Evolutionary conservation across 2,329 filamentous ascomycete species (phyloP), one percentile per base, ranked within the genome.

Genomic region (Purpureocillium lavendulum): DNA sequence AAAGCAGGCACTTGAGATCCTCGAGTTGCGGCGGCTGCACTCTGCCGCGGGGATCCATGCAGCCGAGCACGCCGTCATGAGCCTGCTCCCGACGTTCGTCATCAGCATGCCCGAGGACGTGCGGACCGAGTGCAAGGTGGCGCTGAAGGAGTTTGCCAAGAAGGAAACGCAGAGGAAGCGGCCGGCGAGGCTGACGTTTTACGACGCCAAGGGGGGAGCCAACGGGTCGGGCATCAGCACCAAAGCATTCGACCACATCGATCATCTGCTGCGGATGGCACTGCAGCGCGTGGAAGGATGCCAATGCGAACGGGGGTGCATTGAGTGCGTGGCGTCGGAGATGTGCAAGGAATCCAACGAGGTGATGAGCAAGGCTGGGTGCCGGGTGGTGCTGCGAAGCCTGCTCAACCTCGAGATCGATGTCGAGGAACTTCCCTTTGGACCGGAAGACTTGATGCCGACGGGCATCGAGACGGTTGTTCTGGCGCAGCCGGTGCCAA

Each of bases 191-290:
- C 64, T 98, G 35, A 95, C 87, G 0, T 95, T 98, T 54, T 98
- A 97, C 61, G 92, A 97, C 57, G 83, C 87, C 3, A 95, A 94
- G 61, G 92, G 92, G 7, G 90, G 90, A 0, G 74, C 84, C 0
- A 75, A 77, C 33, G 90, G 90, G 0, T 84, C 79, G 0, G 92
- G 92, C 0, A 94, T 96, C 49, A 87, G 84, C 45, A 85, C 83
- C 30, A 96, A 95, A 57, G 90, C 88, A 0, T 97, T 97, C 53
- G 90, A 97, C 53, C 94, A 94, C 54, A 71, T 95, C 15, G 87
- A 95, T 52, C 58, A 83, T 28, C 65, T 97, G 28, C 71, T 97
- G 1, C 66, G 67, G 15, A 82, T 89, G 54, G 90, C 89, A 0
- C 73, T 92, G 30, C 70, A 77, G 41, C 71, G 92, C 7, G 80